Conservation (phyloP, 768 basidiomycete species). For the Gyrodon lividus region DNA sequence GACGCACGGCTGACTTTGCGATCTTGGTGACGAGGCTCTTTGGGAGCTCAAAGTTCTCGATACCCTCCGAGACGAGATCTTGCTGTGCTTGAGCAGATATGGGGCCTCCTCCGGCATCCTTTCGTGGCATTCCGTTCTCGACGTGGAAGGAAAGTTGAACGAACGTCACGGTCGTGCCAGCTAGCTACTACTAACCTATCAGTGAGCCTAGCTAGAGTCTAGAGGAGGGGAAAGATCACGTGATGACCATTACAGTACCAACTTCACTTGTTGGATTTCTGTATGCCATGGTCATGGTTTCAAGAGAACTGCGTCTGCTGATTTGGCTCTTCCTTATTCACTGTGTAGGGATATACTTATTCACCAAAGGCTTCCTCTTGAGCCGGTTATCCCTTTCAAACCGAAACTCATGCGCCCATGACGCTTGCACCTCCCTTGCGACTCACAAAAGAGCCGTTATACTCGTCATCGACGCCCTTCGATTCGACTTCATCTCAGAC, state of each 20-base stretch:
- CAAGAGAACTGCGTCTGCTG: slow-evolving; percentile 32
- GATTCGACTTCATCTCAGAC: slow-evolving; percentile 89
- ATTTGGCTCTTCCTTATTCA: slow-evolving; percentile 69
- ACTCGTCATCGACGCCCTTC: slow-evolving; percentile 88
- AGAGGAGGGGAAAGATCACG: slow-evolving; percentile 10
- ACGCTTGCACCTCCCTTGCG: slow-evolving; percentile 38
- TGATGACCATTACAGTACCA: not conserved
- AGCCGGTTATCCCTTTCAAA: slow-evolving; percentile 49
- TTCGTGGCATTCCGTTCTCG: slow-evolving; percentile 59
- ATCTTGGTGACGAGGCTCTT: slow-evolving; percentile 80
- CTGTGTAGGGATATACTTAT: slow-evolving; percentile 79
- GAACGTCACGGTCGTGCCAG: too few species aligned
- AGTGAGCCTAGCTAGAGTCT: too few species aligned
- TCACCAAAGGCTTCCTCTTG: slow-evolving; percentile 90
- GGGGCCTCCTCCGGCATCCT: slow-evolving; percentile 52
- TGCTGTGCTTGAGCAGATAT: slow-evolving; percentile 78
- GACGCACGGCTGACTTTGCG: slow-evolving; percentile 76
- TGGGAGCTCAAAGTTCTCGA: slow-evolving; percentile 88
- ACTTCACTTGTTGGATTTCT: not conserved
- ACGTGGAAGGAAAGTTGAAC: not conserved
- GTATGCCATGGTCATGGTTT: slow-evolving; percentile 19
- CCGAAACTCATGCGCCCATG: slow-evolving; percentile 52
- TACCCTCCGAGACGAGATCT: slow-evolving; percentile 76
- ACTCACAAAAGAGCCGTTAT: slow-evolving; percentile 81
- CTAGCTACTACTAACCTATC: too few species aligned